These are phyloP conservation scores for Austroboletus niveus DNA, from an alignment of 1,284 basidiomycete species.

Conservation along the genomic window DNA sequence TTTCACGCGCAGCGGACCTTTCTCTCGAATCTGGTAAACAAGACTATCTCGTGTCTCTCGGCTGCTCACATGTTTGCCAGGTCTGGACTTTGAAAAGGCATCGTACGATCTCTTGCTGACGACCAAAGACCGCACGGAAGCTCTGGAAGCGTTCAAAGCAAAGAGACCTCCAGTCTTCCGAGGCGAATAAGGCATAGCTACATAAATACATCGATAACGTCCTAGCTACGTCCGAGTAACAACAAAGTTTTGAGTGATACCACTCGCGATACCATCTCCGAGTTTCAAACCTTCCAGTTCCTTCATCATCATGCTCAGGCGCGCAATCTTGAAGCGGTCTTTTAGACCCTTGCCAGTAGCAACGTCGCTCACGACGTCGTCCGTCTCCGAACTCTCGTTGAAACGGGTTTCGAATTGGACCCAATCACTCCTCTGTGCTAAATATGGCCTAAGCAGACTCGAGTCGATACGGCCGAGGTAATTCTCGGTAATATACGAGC, in stretches of 20 bases:
- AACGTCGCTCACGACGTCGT: constrained; percentile 40
- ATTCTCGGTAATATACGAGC: constrained; percentile 89
- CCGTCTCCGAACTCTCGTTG: constrained; percentile 53
- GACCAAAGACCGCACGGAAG: constrained; percentile 81
- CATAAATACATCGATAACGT: not conserved
- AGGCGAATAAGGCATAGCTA: constrained; percentile 56
- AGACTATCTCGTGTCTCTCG: not conserved
- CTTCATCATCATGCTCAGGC: constrained; percentile 81
- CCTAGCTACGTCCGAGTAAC: constrained; percentile 36
- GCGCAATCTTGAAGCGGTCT: constrained; percentile 64
- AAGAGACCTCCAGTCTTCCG: constrained; percentile 83
- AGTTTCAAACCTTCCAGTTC: constrained; percentile 69
- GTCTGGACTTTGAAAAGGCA: constrained; percentile 85
- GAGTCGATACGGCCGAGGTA: constrained; percentile 91
- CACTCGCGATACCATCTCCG: constrained; percentile 56
- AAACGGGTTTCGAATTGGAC: constrained; percentile 74
- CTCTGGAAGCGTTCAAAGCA: constrained; percentile 85
- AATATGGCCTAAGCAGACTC: constrained; percentile 84
- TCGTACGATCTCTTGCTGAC: constrained; percentile 84
- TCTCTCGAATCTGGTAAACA: constrained; percentile 68
- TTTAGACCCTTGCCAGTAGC: constrained; percentile 50
- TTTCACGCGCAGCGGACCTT: constrained; percentile 77
- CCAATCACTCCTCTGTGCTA: constrained; percentile 90
- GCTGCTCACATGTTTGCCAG: constrained; percentile 34
- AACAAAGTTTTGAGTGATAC: constrained; percentile 52